Evolutionary conservation across 306 rosid species (phyloP).

Genomic region (Lathyrus sativus): DNA sequence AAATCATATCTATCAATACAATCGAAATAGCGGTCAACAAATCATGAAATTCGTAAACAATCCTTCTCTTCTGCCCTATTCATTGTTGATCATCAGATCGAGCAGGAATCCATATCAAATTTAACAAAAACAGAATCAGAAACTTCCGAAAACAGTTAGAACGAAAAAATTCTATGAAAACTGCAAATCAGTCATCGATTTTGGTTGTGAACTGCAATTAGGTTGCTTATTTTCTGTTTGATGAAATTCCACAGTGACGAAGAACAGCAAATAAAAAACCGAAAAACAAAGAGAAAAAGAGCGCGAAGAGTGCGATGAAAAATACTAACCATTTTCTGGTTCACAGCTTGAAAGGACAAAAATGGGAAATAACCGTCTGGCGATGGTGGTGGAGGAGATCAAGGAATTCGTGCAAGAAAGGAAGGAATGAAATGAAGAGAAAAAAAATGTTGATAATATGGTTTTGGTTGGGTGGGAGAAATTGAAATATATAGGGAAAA

Average conservation of each 20-base stretch:
- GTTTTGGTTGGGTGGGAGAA: constrained; percentile 1
- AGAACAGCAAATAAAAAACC: neutral
- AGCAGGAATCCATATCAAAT: constrained; percentile 25
- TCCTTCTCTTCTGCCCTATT: neutral
- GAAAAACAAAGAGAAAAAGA: neutral
- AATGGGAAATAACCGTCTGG: neutral
- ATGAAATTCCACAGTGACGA: neutral
- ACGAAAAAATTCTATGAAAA: neutral
- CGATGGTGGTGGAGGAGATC: constrained; percentile 21
- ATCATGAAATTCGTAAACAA: neutral
- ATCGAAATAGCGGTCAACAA: neutral
- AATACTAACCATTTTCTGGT: constrained; percentile 39
- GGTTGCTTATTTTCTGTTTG: neutral
- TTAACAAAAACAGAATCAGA: neutral
- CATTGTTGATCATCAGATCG: constrained; percentile 38
- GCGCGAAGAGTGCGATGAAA: neutral
- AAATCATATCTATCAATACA: constrained; percentile 40
- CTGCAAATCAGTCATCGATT: neutral
- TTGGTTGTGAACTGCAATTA: constrained; percentile 8
- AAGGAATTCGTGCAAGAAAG: constrained; percentile 3
- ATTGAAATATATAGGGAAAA: constrained; percentile 22
- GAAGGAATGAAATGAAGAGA: neutral
- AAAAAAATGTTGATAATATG: neutral
- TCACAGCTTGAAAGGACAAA: neutral
- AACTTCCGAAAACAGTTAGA: constrained; percentile 12